phyloP scores from a whole-genome alignment of 495 filamentous ascomycete species.

The Penicillium alfredii region DNA sequence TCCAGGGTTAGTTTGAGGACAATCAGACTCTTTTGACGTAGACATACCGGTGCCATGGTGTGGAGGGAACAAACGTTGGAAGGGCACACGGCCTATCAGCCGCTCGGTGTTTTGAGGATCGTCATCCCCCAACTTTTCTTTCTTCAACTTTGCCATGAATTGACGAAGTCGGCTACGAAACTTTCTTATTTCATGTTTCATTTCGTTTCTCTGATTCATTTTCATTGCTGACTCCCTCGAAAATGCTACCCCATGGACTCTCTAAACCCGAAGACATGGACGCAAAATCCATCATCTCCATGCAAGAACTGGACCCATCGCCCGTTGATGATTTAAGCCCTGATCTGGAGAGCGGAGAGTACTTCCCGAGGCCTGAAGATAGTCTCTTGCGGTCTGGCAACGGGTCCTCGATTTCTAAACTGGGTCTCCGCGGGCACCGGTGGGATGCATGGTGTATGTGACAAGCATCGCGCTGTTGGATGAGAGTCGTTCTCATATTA shows the following conservation, averaged over 20 bases:
- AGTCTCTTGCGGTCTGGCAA: slow-evolving; percentile 12
- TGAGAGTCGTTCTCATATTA: too few relatives aligned
- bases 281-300: slow-evolving; percentile 50
- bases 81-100: slow-evolving; percentile 20
- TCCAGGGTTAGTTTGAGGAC: too few relatives aligned
- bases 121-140: slow-evolving; percentile 9
- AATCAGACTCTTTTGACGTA: too few relatives aligned
- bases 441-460: slow-evolving; percentile 58
- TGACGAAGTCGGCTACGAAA: slow-evolving; percentile 8
- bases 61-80: too few relatives aligned
- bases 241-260: slow-evolving; percentile 3
- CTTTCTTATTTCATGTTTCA: slow-evolving; percentile 5
- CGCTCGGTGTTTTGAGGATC: slow-evolving; percentile 10
- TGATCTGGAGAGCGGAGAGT: slow-evolving; percentile 49
- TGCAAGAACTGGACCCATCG: slow-evolving; percentile 74
- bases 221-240: slow-evolving; percentile 1
- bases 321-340: slow-evolving; percentile 63
- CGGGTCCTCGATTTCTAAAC: slow-evolving; percentile 22
- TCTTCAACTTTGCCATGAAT: slow-evolving; percentile 2
- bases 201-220: background rate
- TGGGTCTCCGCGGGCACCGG: slow-evolving; percentile 55
- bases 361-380: slow-evolving; percentile 40
- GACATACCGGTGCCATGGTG: slow-evolving; percentile 18
- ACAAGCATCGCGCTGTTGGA: too few relatives aligned
- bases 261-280: slow-evolving; percentile 29